These are phyloP conservation scores for Clathrospora elynae DNA, from an alignment of 2,329 filamentous ascomycete species.

Conservation along the genomic window DNA sequence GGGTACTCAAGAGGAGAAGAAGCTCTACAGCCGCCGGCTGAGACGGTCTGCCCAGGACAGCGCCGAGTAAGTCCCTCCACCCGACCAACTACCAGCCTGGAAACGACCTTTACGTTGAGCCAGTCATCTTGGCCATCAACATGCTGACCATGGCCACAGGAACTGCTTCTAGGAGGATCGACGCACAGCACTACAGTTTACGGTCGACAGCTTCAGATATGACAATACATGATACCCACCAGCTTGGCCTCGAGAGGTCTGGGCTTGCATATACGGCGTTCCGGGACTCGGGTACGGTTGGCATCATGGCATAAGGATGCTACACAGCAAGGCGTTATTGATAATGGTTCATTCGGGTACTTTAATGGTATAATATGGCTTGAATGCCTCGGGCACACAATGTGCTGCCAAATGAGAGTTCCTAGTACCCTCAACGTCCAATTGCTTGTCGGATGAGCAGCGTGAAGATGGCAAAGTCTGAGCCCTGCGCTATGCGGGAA, in stretches of 20 bases:
- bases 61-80: constrained; percentile 48
- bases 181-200: constrained; percentile 4
- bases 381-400: too few relatives aligned
- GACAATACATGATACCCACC: constrained; percentile 40
- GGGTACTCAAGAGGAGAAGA: constrained; percentile 78
- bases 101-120: constrained; percentile 1
- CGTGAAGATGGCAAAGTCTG: too few relatives aligned
- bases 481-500: too few relatives aligned
- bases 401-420: too few relatives aligned
- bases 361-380: background rate
- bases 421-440: background rate
- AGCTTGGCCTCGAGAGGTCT: constrained; percentile 13
- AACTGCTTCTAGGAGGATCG: constrained; percentile 31
- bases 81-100: background rate
- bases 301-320: constrained; percentile 7
- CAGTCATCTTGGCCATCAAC: too few relatives aligned
- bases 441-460: background rate
- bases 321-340: background rate
- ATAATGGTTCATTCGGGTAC: background rate
- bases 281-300: constrained; percentile 17
- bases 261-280: constrained; percentile 37
- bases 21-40: constrained; percentile 80
- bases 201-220: constrained; percentile 29
- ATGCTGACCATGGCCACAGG: constrained; percentile 12
- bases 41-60: constrained; percentile 72